Evolutionary conservation across 1,284 basidiomycete species (phyloP).

Genomic region (Pulchroboletus neoregius): DNA sequence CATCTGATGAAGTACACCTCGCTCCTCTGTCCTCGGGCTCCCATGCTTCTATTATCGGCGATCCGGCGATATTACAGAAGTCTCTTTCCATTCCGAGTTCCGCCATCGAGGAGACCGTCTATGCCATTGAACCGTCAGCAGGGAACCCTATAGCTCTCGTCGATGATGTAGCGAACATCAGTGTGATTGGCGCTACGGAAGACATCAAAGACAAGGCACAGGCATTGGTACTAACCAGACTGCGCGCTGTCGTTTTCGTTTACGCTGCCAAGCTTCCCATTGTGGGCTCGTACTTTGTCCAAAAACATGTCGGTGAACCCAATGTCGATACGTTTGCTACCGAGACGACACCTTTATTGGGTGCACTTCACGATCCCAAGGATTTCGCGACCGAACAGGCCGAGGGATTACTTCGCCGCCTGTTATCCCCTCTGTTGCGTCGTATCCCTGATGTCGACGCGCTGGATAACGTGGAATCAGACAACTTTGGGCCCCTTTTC

Average conservation of each 20-base stretch:
- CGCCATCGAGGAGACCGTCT: background rate
- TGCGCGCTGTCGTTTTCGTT: constrained; percentile 10
- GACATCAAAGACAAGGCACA: constrained; percentile 8
- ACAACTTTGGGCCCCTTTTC: constrained; percentile 8
- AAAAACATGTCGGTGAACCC: constrained; percentile 3
- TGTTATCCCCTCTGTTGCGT: constrained; percentile 18
- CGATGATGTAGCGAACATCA: background rate
- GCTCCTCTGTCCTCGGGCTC: background rate
- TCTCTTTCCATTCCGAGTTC: background rate
- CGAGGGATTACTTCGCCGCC: constrained; percentile 18
- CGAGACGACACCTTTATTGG: constrained; percentile 29
- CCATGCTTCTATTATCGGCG: background rate
- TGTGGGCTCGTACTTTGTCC: constrained; percentile 22
- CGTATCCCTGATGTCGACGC: constrained; percentile 20
- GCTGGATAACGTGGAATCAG: constrained; percentile 16
- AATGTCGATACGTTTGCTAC: constrained; percentile 3
- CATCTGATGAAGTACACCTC: background rate
- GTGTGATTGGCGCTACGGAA: background rate
- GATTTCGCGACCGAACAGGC: constrained; percentile 21
- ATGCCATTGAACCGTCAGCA: constrained; percentile 5
- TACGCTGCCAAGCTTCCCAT: constrained; percentile 21
- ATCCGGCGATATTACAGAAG: background rate
- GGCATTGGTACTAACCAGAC: constrained; percentile 6
- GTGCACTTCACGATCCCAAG: constrained; percentile 23
- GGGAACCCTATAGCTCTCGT: background rate